Evolutionary conservation across 352 stramenopile genomes (phyloP).

Genomic region (Phytophthora syringae): DNA sequence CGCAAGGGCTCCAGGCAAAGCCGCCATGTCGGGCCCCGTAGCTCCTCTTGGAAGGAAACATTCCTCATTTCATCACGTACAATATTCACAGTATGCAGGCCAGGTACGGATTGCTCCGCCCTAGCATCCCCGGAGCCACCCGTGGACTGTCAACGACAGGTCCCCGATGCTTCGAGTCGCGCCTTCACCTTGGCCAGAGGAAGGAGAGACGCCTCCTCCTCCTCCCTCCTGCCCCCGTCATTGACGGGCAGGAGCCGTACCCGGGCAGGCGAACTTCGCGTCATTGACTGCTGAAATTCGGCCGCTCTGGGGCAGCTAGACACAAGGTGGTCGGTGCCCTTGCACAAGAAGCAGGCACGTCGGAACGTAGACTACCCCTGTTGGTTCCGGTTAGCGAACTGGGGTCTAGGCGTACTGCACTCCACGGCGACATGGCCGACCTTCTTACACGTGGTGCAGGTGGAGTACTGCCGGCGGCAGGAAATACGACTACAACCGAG

Average conservation of each 20-base stretch:
- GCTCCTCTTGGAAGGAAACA: too few species aligned
- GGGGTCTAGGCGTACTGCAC: not conserved
- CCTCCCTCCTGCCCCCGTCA: conserved; percentile 2
- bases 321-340: not conserved
- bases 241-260: not conserved
- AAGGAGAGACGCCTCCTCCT: not conserved
- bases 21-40: too few species aligned
- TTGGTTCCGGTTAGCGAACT: too few species aligned
- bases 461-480: not conserved
- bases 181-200: not conserved
- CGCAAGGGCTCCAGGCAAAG: too few species aligned
- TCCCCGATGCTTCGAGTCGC: too few species aligned
- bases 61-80: too few species aligned
- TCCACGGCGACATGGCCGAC: not conserved
- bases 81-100: too few species aligned
- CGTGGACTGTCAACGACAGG: too few species aligned
- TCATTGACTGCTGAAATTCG: not conserved
- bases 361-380: not conserved
- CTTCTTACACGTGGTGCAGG: not conserved
- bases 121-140: too few species aligned
- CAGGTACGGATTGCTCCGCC: too few species aligned
- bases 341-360: not conserved
- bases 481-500: not conserved
- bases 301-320: not conserved
- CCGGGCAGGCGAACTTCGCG: too few species aligned